These are phyloP conservation scores for Thelonectria blattea DNA, from an alignment of 2,329 filamentous ascomycete species.

Conservation along the genomic window DNA sequence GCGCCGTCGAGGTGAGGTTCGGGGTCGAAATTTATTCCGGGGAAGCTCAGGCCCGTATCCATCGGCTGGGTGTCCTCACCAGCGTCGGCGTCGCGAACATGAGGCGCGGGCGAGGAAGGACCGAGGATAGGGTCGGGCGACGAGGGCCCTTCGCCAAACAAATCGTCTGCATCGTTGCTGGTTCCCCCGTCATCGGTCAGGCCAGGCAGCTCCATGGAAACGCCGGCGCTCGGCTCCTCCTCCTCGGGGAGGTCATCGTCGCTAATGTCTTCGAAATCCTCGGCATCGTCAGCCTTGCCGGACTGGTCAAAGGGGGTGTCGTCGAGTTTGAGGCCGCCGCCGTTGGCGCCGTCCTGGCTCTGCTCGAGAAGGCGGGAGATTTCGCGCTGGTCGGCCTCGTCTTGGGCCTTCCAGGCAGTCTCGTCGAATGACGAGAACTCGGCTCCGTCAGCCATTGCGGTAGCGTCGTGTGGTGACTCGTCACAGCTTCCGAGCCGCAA, in stretches of 20 bases:
- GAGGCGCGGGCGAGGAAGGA: conserved; percentile 52
- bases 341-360: conserved; percentile 47
- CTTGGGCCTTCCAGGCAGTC: conserved; percentile 49
- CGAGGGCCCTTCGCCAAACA: conserved; percentile 69
- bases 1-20: conserved; percentile 51
- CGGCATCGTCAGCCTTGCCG: conserved; percentile 89
- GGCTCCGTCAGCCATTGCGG: conserved; percentile 43
- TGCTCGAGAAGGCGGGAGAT: conserved; percentile 54
- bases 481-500: conserved; percentile 34
- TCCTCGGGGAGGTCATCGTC: conserved; percentile 91
- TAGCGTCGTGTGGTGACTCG: conserved; percentile 32
- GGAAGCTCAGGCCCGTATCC: conserved; percentile 44
- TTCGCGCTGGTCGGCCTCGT: conserved; percentile 56
- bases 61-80: conserved; percentile 43
- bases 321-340: conserved; percentile 51
- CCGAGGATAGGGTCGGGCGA: conserved; percentile 54
- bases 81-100: conserved; percentile 48
- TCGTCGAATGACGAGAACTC: conserved; percentile 46
- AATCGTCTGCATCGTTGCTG: conserved; percentile 67
- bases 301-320: conserved; percentile 61
- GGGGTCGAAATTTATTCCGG: conserved; percentile 56
- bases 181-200: conserved; percentile 66
- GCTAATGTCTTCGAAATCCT: conserved; percentile 89
- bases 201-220: conserved; percentile 56
- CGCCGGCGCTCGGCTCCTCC: conserved; percentile 59